These are phyloP conservation scores for Spongispora temasekensis DNA, from an alignment of 1,284 basidiomycete species.

Conservation along the genomic window DNA sequence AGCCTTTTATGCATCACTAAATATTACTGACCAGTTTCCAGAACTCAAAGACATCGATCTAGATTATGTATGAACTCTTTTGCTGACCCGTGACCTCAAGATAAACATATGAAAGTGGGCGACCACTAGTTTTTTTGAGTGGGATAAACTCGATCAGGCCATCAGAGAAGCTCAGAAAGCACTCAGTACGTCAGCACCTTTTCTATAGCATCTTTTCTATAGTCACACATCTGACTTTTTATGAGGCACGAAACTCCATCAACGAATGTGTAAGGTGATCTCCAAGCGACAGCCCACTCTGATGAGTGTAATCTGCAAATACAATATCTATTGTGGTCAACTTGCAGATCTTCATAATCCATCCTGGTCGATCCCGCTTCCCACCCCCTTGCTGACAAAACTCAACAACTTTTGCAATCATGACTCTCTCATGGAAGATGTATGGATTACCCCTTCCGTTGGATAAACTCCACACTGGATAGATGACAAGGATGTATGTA, in stretches of 20 bases:
- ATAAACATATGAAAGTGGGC: background rate
- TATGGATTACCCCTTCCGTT: conserved; percentile 36
- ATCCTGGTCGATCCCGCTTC: conserved; percentile 35
- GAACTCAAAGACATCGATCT: background rate
- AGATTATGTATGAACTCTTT: background rate
- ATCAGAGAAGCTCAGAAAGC: background rate
- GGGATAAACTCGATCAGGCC: background rate
- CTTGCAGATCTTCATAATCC: conserved; percentile 22
- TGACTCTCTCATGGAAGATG: conserved; percentile 38
- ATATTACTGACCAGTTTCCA: background rate
- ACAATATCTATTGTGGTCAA: conserved; percentile 6
- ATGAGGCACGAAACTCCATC: conserved; percentile 8
- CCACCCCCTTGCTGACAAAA: conserved; percentile 31
- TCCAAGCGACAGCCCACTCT: conserved; percentile 6
- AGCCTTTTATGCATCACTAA: background rate
- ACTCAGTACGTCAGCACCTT: background rate
- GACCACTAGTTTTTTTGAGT: background rate
- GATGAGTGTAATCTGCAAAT: conserved; percentile 10
- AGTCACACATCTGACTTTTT: background rate
- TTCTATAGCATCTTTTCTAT: background rate
- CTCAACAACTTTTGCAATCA: conserved; percentile 32
- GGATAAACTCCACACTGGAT: conserved; percentile 36
- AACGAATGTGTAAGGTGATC: conserved; percentile 8
- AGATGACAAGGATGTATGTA: conserved; percentile 30
- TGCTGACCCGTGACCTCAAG: background rate